Percentiles rank a stretch among this genome's conserved stretches.
These are phyloP conservation scores for Tolypocladium pustulatum DNA, from an alignment of 2,329 filamentous ascomycete genomes.

Conservation along the genomic window DNA sequence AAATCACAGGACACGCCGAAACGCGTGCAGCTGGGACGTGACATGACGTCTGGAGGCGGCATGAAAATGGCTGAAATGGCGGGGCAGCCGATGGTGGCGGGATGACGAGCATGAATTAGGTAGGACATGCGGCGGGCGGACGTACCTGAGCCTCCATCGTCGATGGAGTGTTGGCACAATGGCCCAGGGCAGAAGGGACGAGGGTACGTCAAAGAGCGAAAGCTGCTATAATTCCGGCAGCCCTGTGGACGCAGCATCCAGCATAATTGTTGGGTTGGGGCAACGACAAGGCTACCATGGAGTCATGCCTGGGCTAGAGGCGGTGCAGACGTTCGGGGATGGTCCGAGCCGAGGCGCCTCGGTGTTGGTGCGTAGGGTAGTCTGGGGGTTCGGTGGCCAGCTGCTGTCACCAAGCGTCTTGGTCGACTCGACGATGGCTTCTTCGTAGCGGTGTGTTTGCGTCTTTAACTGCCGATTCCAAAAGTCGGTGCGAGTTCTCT, in stretches of 20 bases:
- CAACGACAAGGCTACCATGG: conserved; percentile 27
- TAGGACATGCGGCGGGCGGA: conserved; percentile 3
- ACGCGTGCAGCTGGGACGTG: background rate
- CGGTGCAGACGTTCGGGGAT: conserved; percentile 1
- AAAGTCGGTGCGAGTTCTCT: conserved; percentile 28
- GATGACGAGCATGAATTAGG: background rate
- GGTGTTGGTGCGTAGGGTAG: background rate
- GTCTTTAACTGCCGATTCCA: conserved; percentile 27
- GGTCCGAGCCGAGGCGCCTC: background rate
- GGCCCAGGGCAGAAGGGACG: conserved; percentile 4
- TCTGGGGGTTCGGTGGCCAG: background rate
- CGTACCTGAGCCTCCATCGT: conserved; percentile 40
- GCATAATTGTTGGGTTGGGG: conserved; percentile 26
- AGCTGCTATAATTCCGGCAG: conserved; percentile 35
- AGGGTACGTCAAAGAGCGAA: conserved; percentile 10
- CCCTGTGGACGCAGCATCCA: conserved; percentile 28
- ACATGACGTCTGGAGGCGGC: background rate
- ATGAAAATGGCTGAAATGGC: background rate
- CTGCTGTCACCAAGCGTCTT: background rate
- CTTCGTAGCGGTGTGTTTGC: conserved; percentile 13
- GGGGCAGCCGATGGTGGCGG: background rate
- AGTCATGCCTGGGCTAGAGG: conserved; percentile 25
- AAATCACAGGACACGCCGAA: background rate
- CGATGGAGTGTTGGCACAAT: conserved; percentile 4
- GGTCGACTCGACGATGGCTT: background rate